Conservation (phyloP, 257 asterid species). For the Schizonepeta tenuifolia region DNA sequence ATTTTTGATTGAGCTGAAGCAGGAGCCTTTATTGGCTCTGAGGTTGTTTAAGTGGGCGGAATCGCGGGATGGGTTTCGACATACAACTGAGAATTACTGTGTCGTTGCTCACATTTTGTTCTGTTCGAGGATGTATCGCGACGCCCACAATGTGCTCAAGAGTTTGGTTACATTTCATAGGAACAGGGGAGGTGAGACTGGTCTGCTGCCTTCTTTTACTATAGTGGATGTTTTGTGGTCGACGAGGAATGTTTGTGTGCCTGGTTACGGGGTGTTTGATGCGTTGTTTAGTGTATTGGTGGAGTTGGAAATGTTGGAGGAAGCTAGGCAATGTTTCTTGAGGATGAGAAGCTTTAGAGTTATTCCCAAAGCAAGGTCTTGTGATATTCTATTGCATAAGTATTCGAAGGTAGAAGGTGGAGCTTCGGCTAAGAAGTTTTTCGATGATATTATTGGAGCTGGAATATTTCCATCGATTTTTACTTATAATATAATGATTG, state of each 20-base stretch:
- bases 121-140: constrained; percentile 72
- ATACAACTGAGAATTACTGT: constrained; percentile 70
- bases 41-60: constrained; percentile 77
- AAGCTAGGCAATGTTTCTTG: constrained; percentile 74
- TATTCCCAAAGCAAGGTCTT: constrained; percentile 74
- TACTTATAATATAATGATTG: constrained; percentile 82
- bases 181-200: constrained; percentile 25
- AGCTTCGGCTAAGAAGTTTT: constrained; percentile 53
- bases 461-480: constrained; percentile 65
- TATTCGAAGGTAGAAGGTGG: constrained; percentile 52
- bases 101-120: constrained; percentile 81
- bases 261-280: constrained; percentile 85
- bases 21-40: constrained; percentile 75
- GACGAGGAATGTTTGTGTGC: constrained; percentile 59
- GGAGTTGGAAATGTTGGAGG: constrained; percentile 74
- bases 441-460: constrained; percentile 64
- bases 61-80: constrained; percentile 50
- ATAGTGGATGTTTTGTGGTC: constrained; percentile 77
- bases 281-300: constrained; percentile 69
- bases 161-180: constrained; percentile 50
- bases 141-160: constrained; percentile 57
- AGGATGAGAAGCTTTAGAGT: constrained; percentile 66
- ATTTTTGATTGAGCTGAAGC: constrained; percentile 57
- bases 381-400: constrained; percentile 75
- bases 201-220: constrained; percentile 38